phyloP scores from a whole-genome alignment of 306 rosid species.

The Adenanthera pavonina region DNA sequence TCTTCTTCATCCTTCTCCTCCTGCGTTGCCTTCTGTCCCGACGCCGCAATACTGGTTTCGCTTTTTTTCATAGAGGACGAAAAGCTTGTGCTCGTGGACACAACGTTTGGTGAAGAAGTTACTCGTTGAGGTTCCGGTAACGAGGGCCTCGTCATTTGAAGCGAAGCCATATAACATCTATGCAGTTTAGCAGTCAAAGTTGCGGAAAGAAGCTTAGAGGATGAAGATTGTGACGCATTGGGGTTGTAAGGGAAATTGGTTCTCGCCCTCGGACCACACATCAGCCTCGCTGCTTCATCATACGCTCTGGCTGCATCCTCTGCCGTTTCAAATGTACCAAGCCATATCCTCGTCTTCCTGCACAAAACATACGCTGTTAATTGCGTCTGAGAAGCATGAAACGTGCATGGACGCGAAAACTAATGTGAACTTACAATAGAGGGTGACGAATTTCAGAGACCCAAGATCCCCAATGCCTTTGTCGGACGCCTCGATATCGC shows the following conservation, averaged over 20 bases:
- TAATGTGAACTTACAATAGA: conserved; percentile 55
- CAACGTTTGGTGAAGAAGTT: conserved; percentile 10
- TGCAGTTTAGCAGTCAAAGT: conserved; percentile 73
- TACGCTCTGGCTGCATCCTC: conserved; percentile 84
- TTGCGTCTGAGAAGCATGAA: background rate
- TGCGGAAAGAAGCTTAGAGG: conserved; percentile 72
- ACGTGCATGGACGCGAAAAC: conserved; percentile 20
- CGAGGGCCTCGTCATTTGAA: conserved; percentile 59
- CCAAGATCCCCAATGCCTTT: conserved; percentile 91
- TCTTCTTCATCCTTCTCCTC: conserved; percentile 36
- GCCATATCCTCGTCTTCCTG: conserved; percentile 87
- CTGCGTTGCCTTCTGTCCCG: conserved; percentile 32
- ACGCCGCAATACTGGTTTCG: conserved; percentile 7
- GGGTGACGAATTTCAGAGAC: conserved; percentile 88
- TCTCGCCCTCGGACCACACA: conserved; percentile 72
- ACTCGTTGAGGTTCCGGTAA: conserved; percentile 39
- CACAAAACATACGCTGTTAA: conserved; percentile 34
- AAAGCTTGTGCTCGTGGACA: conserved; percentile 13
- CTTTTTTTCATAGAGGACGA: conserved; percentile 20
- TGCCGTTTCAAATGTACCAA: conserved; percentile 84
- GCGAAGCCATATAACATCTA: conserved; percentile 70
- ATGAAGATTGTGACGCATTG: conserved; percentile 54
- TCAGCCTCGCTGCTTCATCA: conserved; percentile 79
- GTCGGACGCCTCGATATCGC: conserved; percentile 79
- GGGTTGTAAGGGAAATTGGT: conserved; percentile 75